These are phyloP conservation scores for Hirsutella minnesotensis DNA, from an alignment of 2,329 filamentous ascomycete species.

Conservation along the genomic window DNA sequence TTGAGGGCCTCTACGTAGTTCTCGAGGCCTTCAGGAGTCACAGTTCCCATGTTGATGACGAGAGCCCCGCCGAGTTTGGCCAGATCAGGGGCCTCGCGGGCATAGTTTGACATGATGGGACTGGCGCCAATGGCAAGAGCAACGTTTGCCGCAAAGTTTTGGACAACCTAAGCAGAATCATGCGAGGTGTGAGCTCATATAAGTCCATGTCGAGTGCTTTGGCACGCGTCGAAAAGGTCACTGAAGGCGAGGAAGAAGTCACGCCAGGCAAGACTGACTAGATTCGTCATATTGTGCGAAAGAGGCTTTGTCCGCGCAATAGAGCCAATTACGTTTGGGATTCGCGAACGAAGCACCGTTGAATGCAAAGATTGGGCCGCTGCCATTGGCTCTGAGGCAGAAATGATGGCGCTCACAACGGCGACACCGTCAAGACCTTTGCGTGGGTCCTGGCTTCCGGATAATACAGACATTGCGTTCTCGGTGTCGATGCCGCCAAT, in stretches of 20 bases:
- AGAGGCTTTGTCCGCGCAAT: conserved; percentile 58
- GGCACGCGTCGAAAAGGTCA: too few relatives aligned
- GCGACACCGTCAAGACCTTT: conserved; percentile 71
- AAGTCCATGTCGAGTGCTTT: too few relatives aligned
- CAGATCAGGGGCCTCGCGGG: conserved; percentile 72
- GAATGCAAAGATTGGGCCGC: conserved; percentile 46
- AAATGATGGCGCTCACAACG: conserved; percentile 80
- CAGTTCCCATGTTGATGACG: conserved; percentile 91
- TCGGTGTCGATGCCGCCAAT: conserved; percentile 78
- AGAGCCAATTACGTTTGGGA: conserved; percentile 39
- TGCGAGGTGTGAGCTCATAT: background rate
- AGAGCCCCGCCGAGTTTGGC: conserved; percentile 64
- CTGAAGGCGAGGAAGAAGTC: background rate
- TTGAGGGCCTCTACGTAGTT: conserved; percentile 64
- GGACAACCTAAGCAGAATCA: conserved; percentile 49
- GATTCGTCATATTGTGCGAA: conserved; percentile 94
- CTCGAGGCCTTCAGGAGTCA: conserved; percentile 59
- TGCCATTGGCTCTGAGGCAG: conserved; percentile 51
- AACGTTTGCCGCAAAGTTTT: conserved; percentile 89
- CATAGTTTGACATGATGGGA: conserved; percentile 89
- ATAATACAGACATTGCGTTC: conserved; percentile 64
- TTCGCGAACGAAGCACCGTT: conserved; percentile 35
- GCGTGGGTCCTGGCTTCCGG: conserved; percentile 41
- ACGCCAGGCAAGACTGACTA: conserved; percentile 30
- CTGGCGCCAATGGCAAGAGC: conserved; percentile 74